Base-by-base conservation (phyloP, 345 rosid genomes). In the Schrenkiella parvula region DNA sequence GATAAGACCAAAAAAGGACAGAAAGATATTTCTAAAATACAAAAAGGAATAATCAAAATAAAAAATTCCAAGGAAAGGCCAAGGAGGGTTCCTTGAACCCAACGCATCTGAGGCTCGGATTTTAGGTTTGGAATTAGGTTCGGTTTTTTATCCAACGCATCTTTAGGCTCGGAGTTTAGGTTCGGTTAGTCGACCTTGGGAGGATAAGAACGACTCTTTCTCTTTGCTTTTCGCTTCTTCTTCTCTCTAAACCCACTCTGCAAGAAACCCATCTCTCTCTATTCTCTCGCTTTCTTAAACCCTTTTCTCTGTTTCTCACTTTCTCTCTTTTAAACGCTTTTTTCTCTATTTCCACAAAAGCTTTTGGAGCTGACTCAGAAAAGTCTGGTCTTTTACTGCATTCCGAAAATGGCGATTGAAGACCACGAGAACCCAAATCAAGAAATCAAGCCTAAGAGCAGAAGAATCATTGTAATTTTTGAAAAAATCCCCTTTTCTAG, bases 341-440 rank as follows among this genome's bases (percentile, higher is more conserved):
- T 54, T 61, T 31, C 10, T 0, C 52, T 47, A 18, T 48, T 48
- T 12, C 14, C 4, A 17, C 13, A 41, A 47, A 66, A 8, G n/a
- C n/a, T 2, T 39, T 44, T 25, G 35, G 4, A 13, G 29, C 55
- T 61, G 66, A 58, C 44, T 56, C 60, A 19, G 0, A 64, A 53
- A 54, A 60, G 62, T 71, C 11, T 2, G 3, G 18, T 52, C 26
- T 41, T 72, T 63, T 29, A 17, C 56, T 31, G 28, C 70, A 61
- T 63, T 71, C 14, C 14, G 80, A 72, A 83, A 82, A 89, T 90
- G 97, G 92, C 95, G 84, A 88, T 90, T 84, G 92, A 83, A 37
- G 79, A 84, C 74, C 86, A 88, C 29, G 89, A 88, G 35, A 68
- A 87, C 66, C 57, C 93, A 34, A 86, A 75, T 65, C 84, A 83